A percentile compares a stretch with the other conserved stretches of the same genome.
Evolutionary conservation across 805 yeast genomes (phyloP).

Genomic region (Metschnikowia reukaufii): DNA sequence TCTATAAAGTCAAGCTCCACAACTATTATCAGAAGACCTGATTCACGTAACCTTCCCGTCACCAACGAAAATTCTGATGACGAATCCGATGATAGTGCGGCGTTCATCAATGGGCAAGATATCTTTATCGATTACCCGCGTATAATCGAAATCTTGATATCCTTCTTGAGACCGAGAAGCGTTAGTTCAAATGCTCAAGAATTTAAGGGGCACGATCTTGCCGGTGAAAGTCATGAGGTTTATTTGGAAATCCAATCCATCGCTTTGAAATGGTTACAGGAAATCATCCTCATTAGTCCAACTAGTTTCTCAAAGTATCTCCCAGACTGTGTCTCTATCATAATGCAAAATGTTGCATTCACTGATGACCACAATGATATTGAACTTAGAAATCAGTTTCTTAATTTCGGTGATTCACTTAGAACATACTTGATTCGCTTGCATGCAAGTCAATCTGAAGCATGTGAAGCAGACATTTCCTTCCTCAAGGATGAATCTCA

Average conservation of each 20-base stretch:
- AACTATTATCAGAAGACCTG: conserved; percentile 23
- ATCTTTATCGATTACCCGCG: conserved; percentile 76
- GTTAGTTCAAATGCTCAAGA: conserved; percentile 11
- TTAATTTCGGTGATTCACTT: conserved; percentile 35
- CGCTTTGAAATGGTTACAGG: conserved; percentile 79
- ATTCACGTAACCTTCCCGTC: not conserved
- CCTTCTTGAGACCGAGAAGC: conserved; percentile 55
- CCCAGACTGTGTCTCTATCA: conserved; percentile 70
- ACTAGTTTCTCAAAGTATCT: conserved; percentile 69
- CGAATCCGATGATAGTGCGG: conserved; percentile 27
- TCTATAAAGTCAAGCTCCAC: conserved; percentile 31
- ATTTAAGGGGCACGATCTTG: conserved; percentile 25
- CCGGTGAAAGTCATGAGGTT: conserved; percentile 39
- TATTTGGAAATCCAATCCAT: conserved; percentile 67
- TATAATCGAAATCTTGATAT: conserved; percentile 77
- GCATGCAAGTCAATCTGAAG: conserved; percentile 24
- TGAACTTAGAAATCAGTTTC: conserved; percentile 37
- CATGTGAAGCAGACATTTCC: conserved; percentile 2
- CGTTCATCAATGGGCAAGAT: conserved; percentile 58
- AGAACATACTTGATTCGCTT: conserved; percentile 34
- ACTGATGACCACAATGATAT: conserved; percentile 38
- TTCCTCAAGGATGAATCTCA: conserved; percentile 10
- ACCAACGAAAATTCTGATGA: not conserved
- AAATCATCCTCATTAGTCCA: conserved; percentile 71
- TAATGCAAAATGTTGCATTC: conserved; percentile 46